Evolutionary conservation across 768 basidiomycete genomes (phyloP).

Genomic region (Aureoboletus auriporus): DNA sequence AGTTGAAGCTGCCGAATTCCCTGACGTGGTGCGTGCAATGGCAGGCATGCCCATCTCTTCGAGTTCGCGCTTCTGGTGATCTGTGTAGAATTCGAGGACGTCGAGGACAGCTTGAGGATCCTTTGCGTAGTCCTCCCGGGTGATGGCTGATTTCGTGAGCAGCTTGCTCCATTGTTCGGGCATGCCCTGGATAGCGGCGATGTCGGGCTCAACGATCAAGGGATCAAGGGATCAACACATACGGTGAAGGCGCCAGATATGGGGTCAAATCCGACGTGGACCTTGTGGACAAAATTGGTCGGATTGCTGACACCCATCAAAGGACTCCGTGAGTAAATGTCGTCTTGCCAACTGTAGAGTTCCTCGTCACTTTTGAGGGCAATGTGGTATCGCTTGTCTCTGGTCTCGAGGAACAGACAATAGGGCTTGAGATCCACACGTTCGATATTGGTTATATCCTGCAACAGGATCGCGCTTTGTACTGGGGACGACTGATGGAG

Average conservation of each 20-base stretch:
- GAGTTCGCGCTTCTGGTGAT: conserved; percentile 92
- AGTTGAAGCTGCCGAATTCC: conserved; percentile 17
- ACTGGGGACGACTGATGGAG: conserved; percentile 44
- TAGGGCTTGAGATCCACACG: conserved; percentile 94
- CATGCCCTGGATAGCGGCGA: conserved; percentile 59
- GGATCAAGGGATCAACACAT: conserved; percentile 28
- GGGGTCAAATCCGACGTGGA: conserved; percentile 97
- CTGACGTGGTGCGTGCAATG: conserved; percentile 19
- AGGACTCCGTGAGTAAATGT: conserved; percentile 89
- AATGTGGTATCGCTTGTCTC: conserved; percentile 76
- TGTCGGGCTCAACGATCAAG: neutral
- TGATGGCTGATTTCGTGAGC: conserved; percentile 96
- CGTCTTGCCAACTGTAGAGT: conserved; percentile 98
- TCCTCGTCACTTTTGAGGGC: conserved; percentile 93
- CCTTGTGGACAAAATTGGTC: conserved; percentile 98
- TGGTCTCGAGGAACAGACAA: conserved; percentile 83
- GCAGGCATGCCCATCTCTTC: conserved; percentile 51
- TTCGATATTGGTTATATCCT: conserved; percentile 83
- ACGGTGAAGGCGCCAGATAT: conserved; percentile 92
- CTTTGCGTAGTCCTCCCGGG: conserved; percentile 94
- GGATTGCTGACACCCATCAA: conserved; percentile 92
- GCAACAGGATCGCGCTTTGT: conserved; percentile 61
- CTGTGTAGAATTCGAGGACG: conserved; percentile 97
- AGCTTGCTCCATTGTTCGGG: conserved; percentile 97
- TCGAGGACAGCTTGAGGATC: conserved; percentile 97